Evolutionary conservation across 345 rosid genomes (phyloP).

Genomic region (Turritis glabra): DNA sequence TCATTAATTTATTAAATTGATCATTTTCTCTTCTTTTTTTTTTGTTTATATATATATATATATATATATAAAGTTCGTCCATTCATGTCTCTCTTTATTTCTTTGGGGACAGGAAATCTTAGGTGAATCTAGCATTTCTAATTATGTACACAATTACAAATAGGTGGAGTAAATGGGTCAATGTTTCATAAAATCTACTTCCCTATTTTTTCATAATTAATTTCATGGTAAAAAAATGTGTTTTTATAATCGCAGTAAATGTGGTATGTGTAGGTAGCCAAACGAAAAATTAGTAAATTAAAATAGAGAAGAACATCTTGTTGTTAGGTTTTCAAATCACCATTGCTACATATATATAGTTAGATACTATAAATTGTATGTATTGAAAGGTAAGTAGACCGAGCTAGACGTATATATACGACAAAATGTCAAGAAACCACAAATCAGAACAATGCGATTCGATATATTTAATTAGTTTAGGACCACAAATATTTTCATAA

Average conservation of each 20-base stretch:
- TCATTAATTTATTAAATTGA: slow-evolving; percentile 16
- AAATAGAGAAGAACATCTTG: neutral
- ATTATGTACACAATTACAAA: slow-evolving; percentile 22
- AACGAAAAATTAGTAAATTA: too few relatives aligned
- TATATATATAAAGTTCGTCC: neutral
- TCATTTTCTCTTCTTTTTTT: neutral
- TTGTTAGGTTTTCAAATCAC: slow-evolving; percentile 8
- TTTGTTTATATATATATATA: neutral
- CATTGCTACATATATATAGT: neutral
- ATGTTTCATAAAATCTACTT: slow-evolving; percentile 22
- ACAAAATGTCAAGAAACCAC: slow-evolving; percentile 12
- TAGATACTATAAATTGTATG: neutral
- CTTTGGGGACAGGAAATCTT: slow-evolving; percentile 40
- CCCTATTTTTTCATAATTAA: neutral
- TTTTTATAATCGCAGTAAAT: neutral
- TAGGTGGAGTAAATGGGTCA: slow-evolving; percentile 32
- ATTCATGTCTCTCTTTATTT: slow-evolving; percentile 33
- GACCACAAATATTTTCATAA: slow-evolving; percentile 31
- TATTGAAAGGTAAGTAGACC: slow-evolving; percentile 4
- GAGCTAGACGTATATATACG: slow-evolving; percentile 6
- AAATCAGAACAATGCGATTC: slow-evolving; percentile 13
- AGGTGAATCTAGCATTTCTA: slow-evolving; percentile 40
- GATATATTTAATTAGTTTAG: slow-evolving; percentile 17
- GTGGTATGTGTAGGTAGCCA: too few relatives aligned
- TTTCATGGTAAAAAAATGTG: neutral